Base-by-base conservation (phyloP, 2,329 filamentous ascomycete species). In the Paraphaeosphaeria minitans region DNA sequence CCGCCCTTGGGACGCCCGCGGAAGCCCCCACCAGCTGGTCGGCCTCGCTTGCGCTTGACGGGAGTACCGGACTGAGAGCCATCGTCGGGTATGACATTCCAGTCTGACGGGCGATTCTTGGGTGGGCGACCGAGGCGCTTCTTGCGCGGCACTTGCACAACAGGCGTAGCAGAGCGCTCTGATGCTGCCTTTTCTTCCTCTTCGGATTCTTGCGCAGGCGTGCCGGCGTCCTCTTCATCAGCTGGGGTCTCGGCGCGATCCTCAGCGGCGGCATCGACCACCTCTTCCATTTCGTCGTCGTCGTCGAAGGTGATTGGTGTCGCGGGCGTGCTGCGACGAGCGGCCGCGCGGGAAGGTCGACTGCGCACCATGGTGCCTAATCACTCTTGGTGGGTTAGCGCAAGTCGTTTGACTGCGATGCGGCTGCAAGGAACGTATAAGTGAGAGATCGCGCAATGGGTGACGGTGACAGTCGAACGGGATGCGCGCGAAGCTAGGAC, bases 41-140 rank as follows among this genome's bases (percentile, higher is more conserved):
- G 75, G 22, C 82, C 82, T 61, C 82, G 74, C 61, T 80, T 78
- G 60, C 82, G 78, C 66, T 81, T 80, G 61, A 78, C 73, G 14
- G 81, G 81, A 4, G 81, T 83, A 45, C 80, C 80, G 27, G 75
- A 76, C 56, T 83, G 81, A 13, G 80, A 82, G 19, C 76, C 75
- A 54, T 81, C 81, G 24, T 80, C 78, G 37, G 78, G 76, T 42
- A 83, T 82, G 46, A 85, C 84, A 21, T 81, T 79, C 87, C 90
- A 94, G 73, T 92, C 91, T 4, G 91, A 87, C 0, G 90, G 91
- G 51, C 87, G 85, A 74, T 93, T 93, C 83, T 95, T 96, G 0
- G 92, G 91, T 2, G 92, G 92, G 13, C 93, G 87, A 21, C 93
- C 93, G n/a, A 93, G 84, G 53, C 92, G 88, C 66, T 84, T 83